Conservation (phyloP, 2,329 filamentous ascomycete species). For the Hymenoscyphus infarciens region DNA sequence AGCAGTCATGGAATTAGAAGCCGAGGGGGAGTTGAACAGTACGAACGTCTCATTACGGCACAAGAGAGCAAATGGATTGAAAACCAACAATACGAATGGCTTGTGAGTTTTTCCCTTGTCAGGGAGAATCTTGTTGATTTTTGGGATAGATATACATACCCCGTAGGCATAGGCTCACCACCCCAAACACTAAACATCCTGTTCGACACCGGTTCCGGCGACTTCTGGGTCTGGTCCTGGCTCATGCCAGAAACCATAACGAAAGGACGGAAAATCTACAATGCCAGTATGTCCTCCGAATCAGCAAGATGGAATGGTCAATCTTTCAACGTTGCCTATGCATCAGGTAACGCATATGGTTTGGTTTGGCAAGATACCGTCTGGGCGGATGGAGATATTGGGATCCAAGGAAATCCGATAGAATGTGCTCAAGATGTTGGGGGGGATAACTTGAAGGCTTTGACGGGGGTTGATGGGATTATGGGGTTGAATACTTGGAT, state of each 20-base stretch:
- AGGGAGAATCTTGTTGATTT: neutral
- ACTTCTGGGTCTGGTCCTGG: slow-evolving; percentile 31
- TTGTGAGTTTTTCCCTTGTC: slow-evolving; percentile 17
- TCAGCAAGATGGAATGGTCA: slow-evolving; percentile 18
- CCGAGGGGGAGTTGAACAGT: neutral
- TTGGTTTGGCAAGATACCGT: slow-evolving; percentile 24
- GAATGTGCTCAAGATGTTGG: slow-evolving; percentile 22
- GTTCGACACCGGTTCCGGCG: slow-evolving; percentile 28
- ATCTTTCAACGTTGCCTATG: slow-evolving; percentile 19
- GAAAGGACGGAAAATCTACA: slow-evolving; percentile 16
- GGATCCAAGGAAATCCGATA: slow-evolving; percentile 18
- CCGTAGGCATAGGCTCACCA: slow-evolving; percentile 20
- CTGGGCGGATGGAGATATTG: slow-evolving; percentile 14
- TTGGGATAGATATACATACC: slow-evolving; percentile 21
- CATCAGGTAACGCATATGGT: slow-evolving; percentile 15
- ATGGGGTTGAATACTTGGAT: slow-evolving; percentile 40
- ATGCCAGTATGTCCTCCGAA: slow-evolving; percentile 12
- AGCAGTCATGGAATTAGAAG: slow-evolving; percentile 9
- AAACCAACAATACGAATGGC: slow-evolving; percentile 17
- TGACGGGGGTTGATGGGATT: slow-evolving; percentile 30
- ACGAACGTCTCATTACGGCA: neutral
- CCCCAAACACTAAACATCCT: slow-evolving; percentile 24
- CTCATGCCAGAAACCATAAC: slow-evolving; percentile 18
- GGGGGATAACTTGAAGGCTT: slow-evolving; percentile 10
- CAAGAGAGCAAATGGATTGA: slow-evolving; percentile 18